A percentile compares a stretch with the other conserved stretches of the same genome.
phyloP scores from a whole-genome alignment of 768 basidiomycete species.

The Trametes maxima region DNA sequence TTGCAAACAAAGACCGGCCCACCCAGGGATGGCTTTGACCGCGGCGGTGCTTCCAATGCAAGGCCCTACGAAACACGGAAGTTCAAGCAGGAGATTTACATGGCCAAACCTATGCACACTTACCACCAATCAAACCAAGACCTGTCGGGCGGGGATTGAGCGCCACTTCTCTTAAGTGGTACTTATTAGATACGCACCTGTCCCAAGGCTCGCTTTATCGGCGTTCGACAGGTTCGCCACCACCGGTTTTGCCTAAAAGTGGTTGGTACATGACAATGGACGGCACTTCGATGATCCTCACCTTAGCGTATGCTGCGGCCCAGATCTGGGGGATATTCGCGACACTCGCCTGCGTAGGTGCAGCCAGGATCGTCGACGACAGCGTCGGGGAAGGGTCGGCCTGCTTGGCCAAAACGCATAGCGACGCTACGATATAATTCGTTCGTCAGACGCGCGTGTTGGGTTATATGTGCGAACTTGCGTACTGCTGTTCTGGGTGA shows the following conservation, averaged over 20 bases:
- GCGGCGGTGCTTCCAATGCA: constrained; percentile 30
- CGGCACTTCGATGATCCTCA: constrained; percentile 14
- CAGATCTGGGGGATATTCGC: constrained; percentile 47
- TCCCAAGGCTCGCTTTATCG: constrained; percentile 37
- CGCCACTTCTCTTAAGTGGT: not conserved
- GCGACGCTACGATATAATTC: not conserved
- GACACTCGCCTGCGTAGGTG: not conserved
- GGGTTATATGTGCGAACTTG: not conserved
- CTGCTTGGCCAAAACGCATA: constrained; percentile 9
- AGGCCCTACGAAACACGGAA: constrained; percentile 7
- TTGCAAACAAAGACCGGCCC: constrained; percentile 28
- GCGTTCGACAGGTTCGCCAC: constrained; percentile 44
- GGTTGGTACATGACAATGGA: no score
- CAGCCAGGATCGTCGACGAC: not conserved
- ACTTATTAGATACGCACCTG: constrained; percentile 23
- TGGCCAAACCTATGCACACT: not conserved
- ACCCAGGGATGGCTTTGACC: constrained; percentile 24
- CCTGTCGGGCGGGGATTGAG: not conserved
- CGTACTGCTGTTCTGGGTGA: constrained; percentile 15
- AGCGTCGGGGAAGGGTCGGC: not conserved
- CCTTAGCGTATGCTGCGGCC: constrained; percentile 56
- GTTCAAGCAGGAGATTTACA: not conserved
- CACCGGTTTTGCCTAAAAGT: constrained; percentile 46
- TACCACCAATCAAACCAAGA: constrained; percentile 22
- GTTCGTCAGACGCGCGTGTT: not conserved